Base-by-base conservation (phyloP, 2,329 filamentous ascomycete genomes). In the Botryotinia narcissicola region DNA sequence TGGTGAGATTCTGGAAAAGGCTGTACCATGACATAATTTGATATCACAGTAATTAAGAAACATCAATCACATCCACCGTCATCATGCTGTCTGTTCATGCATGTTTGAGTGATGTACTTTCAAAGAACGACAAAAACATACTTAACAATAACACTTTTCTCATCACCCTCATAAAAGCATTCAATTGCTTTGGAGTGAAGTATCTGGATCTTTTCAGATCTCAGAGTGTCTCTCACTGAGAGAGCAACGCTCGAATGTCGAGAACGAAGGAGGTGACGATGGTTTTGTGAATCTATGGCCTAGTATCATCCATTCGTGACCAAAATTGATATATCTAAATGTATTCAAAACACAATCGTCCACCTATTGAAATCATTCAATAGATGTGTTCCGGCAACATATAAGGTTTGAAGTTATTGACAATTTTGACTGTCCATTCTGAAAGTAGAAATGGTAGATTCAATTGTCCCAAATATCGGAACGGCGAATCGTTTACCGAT, bases 21-120 rank as follows among this genome's bases (percentile, higher is more conserved):
- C n/a, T 69, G 35, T 61, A 59, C 60, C 22, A 66, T 69, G 66
- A 42, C 66, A 69, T 57, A 57, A 69, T 68, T 32, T 57, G 35
- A 68, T 54, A 68, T 42, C 25, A 40, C n/a, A 68, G 64, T 48
- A 68, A 68, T 29, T 32, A 51, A 54, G 64, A 57, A 32, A 8
- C 54, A 42, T 68, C 42, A 25, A 32, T 51, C 48, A 44, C 59
- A 64, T 57, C 29, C n/a, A 57, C 44, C 29, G 9, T 35, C 62
- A 25, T 46, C 44, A 64, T 57, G n/a, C 12, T 48, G 46, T 20
- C 32, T 57, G 25, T 48, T 37, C 37, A 32, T 57, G 66, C n/a
- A 57, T 69, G 25, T 25, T 10, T 51, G 44, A 66, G 22, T 63
- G 37, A 29, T 57, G 20, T 32, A 2, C 66, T 57, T 57, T 32